Base-by-base conservation (phyloP, 2,329 filamentous ascomycete species). In the Zymoseptoria ardabiliae region DNA sequence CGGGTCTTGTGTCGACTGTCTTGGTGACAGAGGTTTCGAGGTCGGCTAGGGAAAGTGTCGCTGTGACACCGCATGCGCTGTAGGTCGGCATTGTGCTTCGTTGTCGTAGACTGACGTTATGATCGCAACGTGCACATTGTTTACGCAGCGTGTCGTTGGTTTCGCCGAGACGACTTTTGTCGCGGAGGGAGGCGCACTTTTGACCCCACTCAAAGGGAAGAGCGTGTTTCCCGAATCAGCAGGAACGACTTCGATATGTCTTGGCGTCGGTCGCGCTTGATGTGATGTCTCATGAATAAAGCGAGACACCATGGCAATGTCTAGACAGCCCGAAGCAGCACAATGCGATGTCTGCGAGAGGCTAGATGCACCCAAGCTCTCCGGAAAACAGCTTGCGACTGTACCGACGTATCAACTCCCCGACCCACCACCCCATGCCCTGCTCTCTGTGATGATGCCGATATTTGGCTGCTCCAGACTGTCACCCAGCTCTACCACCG, bases 401-500 rank as follows among this genome's bases (percentile, higher is more conserved):
- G 35, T 41, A 17, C 35, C 35, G 17, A 41, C 17, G 35, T 17
- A 17, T 41, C 35, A 45, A 45, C 35, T 7, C 3, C 1, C 35
- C 11, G 35, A 45, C 17, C 35, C 35, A 45, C 35, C 35, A 45
- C 35, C 35, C 35, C 55, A 65, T n/a, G 60, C 59, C 59, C 66
- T 59, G 9, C 66, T 61, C 57, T 79, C 77, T 1, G 77, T 79
- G 23, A 78, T 74, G 53, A 80, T 76, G 2, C 78, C 78, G 65
- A 80, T 78, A 50, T 73, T 73, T 2, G 73, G 72, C 11, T 73
- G 74, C 20, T 82, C 86, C 25, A 94, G 74, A 10, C 82, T 79
- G 68, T 87, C 85, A 0, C 88, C 90, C 13, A 96, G 74, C 69
- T 89, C 81, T 48, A 90, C 82, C 64, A 96, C 83, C 0, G 90